Percentiles rank a stretch among this genome's conserved stretches.
Evolutionary conservation across 139 green algal species (phyloP).

Genomic region (Closterium sp.): DNA sequence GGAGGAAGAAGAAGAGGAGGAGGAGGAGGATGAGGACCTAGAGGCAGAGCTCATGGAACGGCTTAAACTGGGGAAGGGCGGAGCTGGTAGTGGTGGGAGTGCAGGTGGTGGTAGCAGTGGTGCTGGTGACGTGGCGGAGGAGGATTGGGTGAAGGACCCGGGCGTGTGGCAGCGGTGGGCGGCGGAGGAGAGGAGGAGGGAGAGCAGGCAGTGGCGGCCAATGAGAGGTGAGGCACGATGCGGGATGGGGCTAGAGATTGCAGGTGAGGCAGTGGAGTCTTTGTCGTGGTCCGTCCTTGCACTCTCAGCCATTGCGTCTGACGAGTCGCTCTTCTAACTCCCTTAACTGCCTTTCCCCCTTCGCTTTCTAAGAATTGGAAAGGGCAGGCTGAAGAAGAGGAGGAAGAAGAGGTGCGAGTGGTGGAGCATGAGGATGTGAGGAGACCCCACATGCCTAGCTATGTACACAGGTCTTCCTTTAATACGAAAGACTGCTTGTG

Average conservation of each 20-base stretch:
- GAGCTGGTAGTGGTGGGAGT: neutral
- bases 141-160: neutral
- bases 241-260: too few relatives aligned
- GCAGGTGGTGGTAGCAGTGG: too few relatives aligned
- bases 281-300: too few relatives aligned
- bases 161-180: neutral
- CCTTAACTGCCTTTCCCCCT: too few relatives aligned
- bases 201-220: neutral
- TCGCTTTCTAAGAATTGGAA: too few relatives aligned
- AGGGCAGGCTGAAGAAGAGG: neutral
- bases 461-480: too few relatives aligned
- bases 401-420: neutral
- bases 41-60: neutral
- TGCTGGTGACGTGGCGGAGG: neutral
- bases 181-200: constrained; percentile 2
- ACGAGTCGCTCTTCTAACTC: too few relatives aligned
- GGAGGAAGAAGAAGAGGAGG: neutral
- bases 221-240: neutral
- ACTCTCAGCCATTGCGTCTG: too few relatives aligned
- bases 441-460: too few relatives aligned
- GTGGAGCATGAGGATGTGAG: neutral
- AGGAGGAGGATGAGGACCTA: neutral
- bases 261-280: too few relatives aligned
- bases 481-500: too few relatives aligned
- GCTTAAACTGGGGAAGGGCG: neutral